These are phyloP conservation scores for Yamadazyma taylorii DNA, from an alignment of 1,139 yeast species.

Conservation along the genomic window DNA sequence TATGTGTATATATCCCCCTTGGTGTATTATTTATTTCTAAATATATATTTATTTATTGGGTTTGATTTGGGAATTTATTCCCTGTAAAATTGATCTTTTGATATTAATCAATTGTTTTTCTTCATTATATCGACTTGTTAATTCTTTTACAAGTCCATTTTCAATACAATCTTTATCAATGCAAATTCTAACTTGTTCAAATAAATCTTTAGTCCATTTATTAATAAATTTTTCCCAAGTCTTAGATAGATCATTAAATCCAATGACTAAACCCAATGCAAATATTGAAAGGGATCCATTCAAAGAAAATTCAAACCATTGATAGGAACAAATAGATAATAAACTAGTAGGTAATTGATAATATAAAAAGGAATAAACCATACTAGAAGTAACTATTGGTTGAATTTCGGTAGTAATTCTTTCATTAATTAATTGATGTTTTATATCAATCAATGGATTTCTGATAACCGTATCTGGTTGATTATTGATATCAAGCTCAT, in stretches of 20 bases:
- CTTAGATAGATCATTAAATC: conserved; percentile 44
- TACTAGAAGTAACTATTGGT: conserved; percentile 34
- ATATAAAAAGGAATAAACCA: conserved; percentile 32
- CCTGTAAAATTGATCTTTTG: conserved; percentile 22
- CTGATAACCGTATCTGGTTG: conserved; percentile 7
- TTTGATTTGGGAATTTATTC: conserved; percentile 9
- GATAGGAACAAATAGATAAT: conserved; percentile 32
- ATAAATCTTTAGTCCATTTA: conserved; percentile 31
- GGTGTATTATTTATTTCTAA: conserved; percentile 2
- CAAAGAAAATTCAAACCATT: conserved; percentile 34
- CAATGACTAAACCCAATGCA: conserved; percentile 43
- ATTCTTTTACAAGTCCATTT: conserved; percentile 37
- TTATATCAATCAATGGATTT: conserved; percentile 37
- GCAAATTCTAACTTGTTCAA: conserved; percentile 37
- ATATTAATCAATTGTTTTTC: conserved; percentile 20
- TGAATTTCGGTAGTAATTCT: conserved; percentile 36
- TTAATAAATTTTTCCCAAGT: conserved; percentile 33
- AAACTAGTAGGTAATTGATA: conserved; percentile 43
- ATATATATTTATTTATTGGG: conserved; percentile 8
- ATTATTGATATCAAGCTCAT: conserved; percentile 11
- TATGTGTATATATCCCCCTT: conserved; percentile 16
- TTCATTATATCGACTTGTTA: conserved; percentile 24
- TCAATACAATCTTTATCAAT: conserved; percentile 41
- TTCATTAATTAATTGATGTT: conserved; percentile 27
- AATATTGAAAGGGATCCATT: conserved; percentile 38